Percentiles rank a stretch among this genome's conserved stretches.
Evolutionary conservation across 2,329 filamentous ascomycete species (phyloP).

Genomic region (Calonectria multiphialidica): DNA sequence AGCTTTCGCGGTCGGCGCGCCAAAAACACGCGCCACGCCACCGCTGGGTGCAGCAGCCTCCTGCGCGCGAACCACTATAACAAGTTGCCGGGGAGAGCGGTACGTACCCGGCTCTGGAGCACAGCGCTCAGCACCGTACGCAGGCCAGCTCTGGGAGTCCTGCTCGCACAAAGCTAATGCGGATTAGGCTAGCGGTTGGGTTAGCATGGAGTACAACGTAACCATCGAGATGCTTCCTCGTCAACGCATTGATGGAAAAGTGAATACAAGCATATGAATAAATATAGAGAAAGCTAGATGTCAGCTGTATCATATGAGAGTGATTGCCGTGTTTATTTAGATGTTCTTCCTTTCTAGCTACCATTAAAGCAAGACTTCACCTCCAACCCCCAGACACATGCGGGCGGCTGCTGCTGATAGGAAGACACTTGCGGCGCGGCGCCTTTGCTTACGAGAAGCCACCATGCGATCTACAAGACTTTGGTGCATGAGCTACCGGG

Average conservation of each 20-base stretch:
- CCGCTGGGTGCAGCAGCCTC: neutral
- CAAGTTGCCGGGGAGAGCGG: neutral
- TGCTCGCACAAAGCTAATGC: neutral
- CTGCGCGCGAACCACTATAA: slow-evolving; percentile 37
- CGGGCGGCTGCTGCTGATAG: no score
- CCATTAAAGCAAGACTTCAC: no score
- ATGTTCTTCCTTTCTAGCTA: no score
- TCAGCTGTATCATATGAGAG: neutral
- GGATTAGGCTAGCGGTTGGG: neutral
- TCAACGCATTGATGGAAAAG: neutral
- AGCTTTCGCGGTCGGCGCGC: slow-evolving; percentile 26
- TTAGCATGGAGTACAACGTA: neutral
- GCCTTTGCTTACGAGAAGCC: neutral
- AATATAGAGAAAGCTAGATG: neutral
- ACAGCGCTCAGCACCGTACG: neutral
- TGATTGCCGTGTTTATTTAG: no score
- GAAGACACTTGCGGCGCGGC: neutral
- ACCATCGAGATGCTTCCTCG: neutral
- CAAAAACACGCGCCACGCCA: slow-evolving; percentile 26
- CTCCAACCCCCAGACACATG: no score
- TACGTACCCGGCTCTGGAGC: slow-evolving; percentile 4
- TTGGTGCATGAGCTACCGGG: slow-evolving; percentile 1
- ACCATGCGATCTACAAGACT: neutral
- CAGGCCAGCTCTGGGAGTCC: neutral
- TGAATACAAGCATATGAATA: neutral